Evolutionary conservation across 495 filamentous ascomycete species (phyloP).

Genomic region (Pyronema omphalodes): DNA sequence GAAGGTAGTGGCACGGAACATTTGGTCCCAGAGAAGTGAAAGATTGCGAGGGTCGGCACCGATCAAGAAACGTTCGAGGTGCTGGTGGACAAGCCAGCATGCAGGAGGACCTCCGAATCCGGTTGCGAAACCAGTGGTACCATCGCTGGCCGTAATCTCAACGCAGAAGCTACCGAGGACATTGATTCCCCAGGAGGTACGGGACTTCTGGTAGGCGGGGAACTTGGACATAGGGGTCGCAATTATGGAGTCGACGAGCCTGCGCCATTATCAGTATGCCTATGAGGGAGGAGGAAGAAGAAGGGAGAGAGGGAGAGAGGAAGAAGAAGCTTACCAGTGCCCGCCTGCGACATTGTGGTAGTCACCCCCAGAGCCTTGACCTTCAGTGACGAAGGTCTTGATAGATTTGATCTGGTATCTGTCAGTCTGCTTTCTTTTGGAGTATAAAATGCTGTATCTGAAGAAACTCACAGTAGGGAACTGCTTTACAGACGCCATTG

Average conservation of each 20-base stretch:
- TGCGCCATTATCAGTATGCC: conserved; percentile 12
- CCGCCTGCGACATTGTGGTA: conserved; percentile 91
- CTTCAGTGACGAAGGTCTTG: conserved; percentile 63
- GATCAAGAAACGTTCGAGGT: conserved; percentile 79
- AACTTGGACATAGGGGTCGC: conserved; percentile 80
- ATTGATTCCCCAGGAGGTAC: conserved; percentile 91
- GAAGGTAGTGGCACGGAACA: conserved; percentile 91
- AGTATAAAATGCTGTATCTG: too few species aligned
- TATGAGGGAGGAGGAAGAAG: neutral
- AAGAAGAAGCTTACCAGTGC: conserved; percentile 42
- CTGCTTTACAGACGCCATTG: too few species aligned
- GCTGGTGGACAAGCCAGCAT: conserved; percentile 79
- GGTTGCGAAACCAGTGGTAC: conserved; percentile 78
- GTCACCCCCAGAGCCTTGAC: conserved; percentile 71
- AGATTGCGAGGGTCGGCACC: conserved; percentile 76
- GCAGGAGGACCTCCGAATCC: conserved; percentile 83
- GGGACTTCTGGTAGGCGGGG: conserved; percentile 66
- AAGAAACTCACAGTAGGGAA: too few species aligned
- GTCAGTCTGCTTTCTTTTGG: too few species aligned
- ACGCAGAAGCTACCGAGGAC: conserved; percentile 84
- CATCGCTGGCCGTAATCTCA: conserved; percentile 77
- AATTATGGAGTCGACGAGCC: conserved; percentile 77
- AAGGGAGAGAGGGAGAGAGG: neutral
- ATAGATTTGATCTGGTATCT: conserved; percentile 22
- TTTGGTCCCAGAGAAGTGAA: conserved; percentile 79